Conservation (phyloP, 257 asterid genomes). For the Henckelia pumila region DNA sequence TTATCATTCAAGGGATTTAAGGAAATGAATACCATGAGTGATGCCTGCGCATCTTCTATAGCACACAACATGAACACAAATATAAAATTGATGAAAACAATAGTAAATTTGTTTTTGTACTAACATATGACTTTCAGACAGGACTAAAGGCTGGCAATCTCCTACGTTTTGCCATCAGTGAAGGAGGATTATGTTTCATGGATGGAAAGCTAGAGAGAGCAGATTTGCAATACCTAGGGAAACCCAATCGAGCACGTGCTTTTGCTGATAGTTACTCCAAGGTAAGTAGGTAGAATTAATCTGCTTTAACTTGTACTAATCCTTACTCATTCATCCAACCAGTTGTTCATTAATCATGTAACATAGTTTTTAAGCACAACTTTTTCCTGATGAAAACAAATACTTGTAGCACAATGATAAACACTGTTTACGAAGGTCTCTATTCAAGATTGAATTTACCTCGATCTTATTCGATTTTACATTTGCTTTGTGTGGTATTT, state of each 20-base stretch:
- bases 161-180: slow-evolving; percentile 59
- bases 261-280: slow-evolving; percentile 95
- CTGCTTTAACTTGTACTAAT: not conserved
- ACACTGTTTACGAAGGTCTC: not conserved
- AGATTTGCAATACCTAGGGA: slow-evolving; percentile 74
- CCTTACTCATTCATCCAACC: slow-evolving; percentile 1
- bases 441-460: not conserved
- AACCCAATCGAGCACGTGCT: slow-evolving; percentile 75
- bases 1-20: not conserved
- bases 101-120: not conserved
- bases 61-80: not conserved
- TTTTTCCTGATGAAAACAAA: not conserved
- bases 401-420: not conserved
- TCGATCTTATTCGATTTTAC: not conserved
- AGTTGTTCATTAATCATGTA: not conserved
- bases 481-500: not conserved
- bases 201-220: slow-evolving; percentile 80
- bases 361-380: not conserved
- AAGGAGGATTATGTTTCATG: slow-evolving; percentile 56
- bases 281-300: slow-evolving; percentile 37
- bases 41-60: not conserved
- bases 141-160: slow-evolving; percentile 65
- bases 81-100: not conserved
- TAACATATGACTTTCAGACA: slow-evolving; percentile 42
- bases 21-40: slow-evolving; percentile 6